phyloP scores from a whole-genome alignment of 1,284 basidiomycete genomes.

The Thelephora terrestris region DNA sequence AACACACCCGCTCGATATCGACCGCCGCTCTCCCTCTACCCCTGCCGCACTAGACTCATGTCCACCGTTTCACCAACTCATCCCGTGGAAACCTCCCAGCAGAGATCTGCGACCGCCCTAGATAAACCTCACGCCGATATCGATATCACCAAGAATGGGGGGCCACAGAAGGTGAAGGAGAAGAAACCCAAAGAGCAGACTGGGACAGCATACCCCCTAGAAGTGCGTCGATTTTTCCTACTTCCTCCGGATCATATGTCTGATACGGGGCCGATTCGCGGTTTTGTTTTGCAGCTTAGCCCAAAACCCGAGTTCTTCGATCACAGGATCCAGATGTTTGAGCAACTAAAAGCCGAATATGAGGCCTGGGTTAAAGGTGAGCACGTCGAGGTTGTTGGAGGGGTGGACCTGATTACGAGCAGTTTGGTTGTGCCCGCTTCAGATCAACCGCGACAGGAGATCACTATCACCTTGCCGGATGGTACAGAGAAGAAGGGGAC shows the following conservation, averaged over 20 bases:
- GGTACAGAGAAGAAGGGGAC: constrained; percentile 76
- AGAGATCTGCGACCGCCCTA: constrained; percentile 25
- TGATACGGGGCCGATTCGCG: background rate
- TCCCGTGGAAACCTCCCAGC: constrained; percentile 29
- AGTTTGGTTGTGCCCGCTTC: constrained; percentile 5
- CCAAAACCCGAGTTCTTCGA: constrained; percentile 85
- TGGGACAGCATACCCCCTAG: constrained; percentile 44
- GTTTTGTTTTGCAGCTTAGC: constrained; percentile 43
- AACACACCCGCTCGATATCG: no score
- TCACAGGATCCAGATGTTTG: constrained; percentile 85
- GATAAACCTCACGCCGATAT: constrained; percentile 19
- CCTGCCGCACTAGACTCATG: no score
- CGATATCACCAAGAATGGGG: constrained; percentile 5
- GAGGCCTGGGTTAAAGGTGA: constrained; percentile 72
- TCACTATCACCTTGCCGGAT: constrained; percentile 82
- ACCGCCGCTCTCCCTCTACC: no score
- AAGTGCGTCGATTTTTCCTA: constrained; percentile 32
- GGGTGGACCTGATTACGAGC: background rate
- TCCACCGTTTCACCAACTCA: no score
- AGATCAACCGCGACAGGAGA: constrained; percentile 83
- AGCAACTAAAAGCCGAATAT: constrained; percentile 81
- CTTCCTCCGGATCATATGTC: constrained; percentile 1
- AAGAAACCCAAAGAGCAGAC: constrained; percentile 42
- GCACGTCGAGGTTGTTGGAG: constrained; percentile 6
- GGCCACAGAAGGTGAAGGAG: constrained; percentile 4